Evolutionary conservation across 345 rosid genomes (phyloP).

Genomic region (Lepidium sativum): DNA sequence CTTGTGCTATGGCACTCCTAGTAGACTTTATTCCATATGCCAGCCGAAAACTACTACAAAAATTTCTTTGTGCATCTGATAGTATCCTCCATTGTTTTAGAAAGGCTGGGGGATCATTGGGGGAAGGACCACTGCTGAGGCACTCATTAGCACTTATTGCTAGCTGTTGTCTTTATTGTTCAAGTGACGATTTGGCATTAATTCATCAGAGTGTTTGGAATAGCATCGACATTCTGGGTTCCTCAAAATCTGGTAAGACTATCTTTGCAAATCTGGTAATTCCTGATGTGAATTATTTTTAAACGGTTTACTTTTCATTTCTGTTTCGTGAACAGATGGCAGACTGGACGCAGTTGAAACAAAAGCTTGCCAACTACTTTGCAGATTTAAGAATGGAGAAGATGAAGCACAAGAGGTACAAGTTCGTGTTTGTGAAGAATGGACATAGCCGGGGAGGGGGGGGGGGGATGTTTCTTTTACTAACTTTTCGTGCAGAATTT

Average conservation of each 20-base stretch:
- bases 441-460: not conserved
- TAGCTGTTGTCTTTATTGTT: constrained; percentile 63
- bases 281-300: not conserved
- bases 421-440: not conserved
- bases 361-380: constrained; percentile 59
- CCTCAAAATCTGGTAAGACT: constrained; percentile 43
- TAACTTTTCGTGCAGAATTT: not conserved
- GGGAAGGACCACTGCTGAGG: constrained; percentile 53
- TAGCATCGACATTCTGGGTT: constrained; percentile 45
- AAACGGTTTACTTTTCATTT: not conserved
- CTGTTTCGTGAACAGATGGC: constrained; percentile 26
- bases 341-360: constrained; percentile 48
- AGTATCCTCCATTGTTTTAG: constrained; percentile 51
- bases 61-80: constrained; percentile 60
- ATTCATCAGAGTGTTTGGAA: constrained; percentile 64
- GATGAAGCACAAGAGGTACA: constrained; percentile 60
- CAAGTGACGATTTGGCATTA: constrained; percentile 54
- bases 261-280: not conserved
- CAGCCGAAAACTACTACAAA: constrained; percentile 42
- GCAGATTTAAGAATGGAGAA: constrained; percentile 61
- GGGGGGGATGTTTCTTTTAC: not conserved
- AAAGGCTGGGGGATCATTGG: constrained; percentile 35
- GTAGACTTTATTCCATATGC: constrained; percentile 57
- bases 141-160: constrained; percentile 65
- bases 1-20: constrained; percentile 57